Percentiles rank a stretch among this genome's conserved stretches.
Conservation (phyloP, 257 asterid genomes). For the Solanum sejunctum region DNA sequence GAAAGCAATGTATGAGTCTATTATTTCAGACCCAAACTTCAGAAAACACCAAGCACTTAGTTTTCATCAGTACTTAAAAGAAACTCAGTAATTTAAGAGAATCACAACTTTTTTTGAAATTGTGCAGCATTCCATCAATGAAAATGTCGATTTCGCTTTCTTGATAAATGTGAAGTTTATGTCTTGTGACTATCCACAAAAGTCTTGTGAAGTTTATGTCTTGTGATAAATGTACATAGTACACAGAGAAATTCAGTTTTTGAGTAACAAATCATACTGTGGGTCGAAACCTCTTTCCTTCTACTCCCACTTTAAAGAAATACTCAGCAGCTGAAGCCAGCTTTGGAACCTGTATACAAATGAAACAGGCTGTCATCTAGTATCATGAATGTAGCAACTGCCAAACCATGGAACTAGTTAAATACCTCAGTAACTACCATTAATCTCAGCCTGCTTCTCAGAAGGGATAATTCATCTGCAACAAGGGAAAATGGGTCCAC, state of each 20-base stretch:
- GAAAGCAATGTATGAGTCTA: background rate
- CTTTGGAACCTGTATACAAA: conserved; percentile 72
- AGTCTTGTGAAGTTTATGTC: background rate
- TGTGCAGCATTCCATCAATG: background rate
- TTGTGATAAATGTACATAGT: background rate
- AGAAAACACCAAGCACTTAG: background rate
- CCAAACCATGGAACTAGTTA: conserved; percentile 4
- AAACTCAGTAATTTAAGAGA: background rate
- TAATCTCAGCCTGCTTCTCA: conserved; percentile 76
- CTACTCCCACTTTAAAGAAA: conserved; percentile 82
- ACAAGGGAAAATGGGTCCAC: too few species aligned
- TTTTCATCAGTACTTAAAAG: background rate
- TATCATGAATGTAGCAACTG: background rate
- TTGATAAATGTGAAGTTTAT: background rate
- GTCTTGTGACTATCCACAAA: background rate
- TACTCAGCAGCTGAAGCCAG: conserved; percentile 98
- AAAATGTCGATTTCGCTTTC: background rate
- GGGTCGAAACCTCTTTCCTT: conserved; percentile 95
- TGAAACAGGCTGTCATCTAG: background rate
- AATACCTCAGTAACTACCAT: conserved; percentile 96
- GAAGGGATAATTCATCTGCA: too few species aligned
- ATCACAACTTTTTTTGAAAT: background rate
- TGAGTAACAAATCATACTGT: conserved; percentile 40
- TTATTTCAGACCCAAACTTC: background rate
- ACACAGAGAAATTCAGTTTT: background rate